Evolutionary conservation across 2,329 filamentous ascomycete genomes (phyloP), one percentile per base, ranked within the genome.

Genomic region (Diaporthe sp.): DNA sequence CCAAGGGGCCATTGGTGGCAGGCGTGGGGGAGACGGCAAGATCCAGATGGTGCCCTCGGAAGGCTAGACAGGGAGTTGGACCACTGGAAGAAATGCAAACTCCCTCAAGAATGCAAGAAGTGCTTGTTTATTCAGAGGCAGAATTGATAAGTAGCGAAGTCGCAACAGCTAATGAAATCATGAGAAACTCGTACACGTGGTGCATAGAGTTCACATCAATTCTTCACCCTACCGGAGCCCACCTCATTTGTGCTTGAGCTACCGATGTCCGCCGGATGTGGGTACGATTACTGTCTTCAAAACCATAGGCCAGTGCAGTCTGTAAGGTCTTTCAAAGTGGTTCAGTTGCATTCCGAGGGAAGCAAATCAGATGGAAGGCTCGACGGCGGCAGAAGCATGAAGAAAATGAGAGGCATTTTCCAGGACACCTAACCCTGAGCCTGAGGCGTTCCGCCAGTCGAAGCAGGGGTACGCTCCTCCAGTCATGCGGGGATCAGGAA

Each of bases 401-500:
- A 9, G 3, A n/a, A 51, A 51, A 51, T 4, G 37, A 1, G 4
- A n/a, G 15, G 15, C 5, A 20, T 8, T n/a, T 37, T 39, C 10
- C 20, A 8, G 22, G 3, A 49, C 17, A 22, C 61, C 61, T 65
- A 65, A 65, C 61, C 61, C 61, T 34, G 42, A 63, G 31, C 31
- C 31, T 31, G 31, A 5, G 31, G 31, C 31, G 31, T 5, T 31
- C 31, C 31, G 4, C 4, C 31, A 31, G 4, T 31, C 31, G 31
- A 31, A 5, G 13, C 20, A n/a, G 7, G 34, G 22, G 67, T 12
- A 13, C 4, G 17, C 2, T n/a, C 34, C 4, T 42, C 34, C 34
- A 60, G 34, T 60, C 22, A 65, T 47, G 60, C 60, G 60, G 60
- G 60, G 60, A 47, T 65, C 20, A 42, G 34, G 34, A 42, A 34